phyloP scores from a whole-genome alignment of 768 basidiomycete genomes.

The Suillus fuscotomentosus region DNA sequence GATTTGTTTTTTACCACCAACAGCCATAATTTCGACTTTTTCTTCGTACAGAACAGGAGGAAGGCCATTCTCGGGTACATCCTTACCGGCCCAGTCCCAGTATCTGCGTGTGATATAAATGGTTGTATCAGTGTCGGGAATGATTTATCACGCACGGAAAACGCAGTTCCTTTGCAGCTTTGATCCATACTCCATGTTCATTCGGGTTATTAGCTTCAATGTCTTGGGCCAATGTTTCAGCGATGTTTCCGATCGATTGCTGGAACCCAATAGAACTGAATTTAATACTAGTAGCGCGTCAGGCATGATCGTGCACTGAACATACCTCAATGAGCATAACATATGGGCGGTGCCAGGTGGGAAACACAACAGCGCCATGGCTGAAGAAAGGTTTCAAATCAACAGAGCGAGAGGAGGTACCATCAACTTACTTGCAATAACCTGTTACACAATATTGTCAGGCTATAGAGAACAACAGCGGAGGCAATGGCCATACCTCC shows the following conservation, averaged over 20 bases:
- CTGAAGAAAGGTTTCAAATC: constrained; percentile 8
- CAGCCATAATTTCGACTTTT: constrained; percentile 9
- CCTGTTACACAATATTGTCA: constrained; percentile 10
- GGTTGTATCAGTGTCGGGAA: background rate
- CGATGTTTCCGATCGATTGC: constrained; percentile 28
- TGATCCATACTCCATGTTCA: constrained; percentile 19
- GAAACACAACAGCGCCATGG: constrained; percentile 20
- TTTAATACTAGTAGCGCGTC: background rate
- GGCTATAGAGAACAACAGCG: background rate
- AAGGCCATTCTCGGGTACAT: constrained; percentile 17
- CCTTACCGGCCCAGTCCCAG: constrained; percentile 29
- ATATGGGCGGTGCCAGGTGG: constrained; percentile 28
- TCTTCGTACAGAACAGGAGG: constrained; percentile 20
- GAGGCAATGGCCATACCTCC: constrained; percentile 17
- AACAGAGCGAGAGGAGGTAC: background rate
- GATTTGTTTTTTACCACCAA: constrained; percentile 3
- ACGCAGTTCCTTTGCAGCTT: constrained; percentile 21
- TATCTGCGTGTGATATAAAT: constrained; percentile 13
- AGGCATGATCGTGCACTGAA: background rate
- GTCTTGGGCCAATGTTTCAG: constrained; percentile 21
- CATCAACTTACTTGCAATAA: constrained; percentile 28
- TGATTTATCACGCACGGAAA: constrained; percentile 22
- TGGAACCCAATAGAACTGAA: constrained; percentile 7
- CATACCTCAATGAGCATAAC: constrained; percentile 25
- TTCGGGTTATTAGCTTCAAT: constrained; percentile 19